phyloP scores from a whole-genome alignment of 306 rosid genomes.

The Boehmeria nivea region DNA sequence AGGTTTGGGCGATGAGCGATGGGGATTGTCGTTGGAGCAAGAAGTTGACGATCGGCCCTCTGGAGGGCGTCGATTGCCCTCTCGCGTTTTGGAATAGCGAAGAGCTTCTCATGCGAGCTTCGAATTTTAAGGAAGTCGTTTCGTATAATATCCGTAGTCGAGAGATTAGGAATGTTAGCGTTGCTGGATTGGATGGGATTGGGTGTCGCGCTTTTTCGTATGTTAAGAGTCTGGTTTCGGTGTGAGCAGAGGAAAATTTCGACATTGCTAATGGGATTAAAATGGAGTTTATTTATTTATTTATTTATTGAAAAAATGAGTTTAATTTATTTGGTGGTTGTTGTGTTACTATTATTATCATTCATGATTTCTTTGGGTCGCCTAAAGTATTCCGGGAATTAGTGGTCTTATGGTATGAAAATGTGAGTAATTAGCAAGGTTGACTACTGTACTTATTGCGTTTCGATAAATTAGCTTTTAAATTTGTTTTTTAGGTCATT shows the following conservation, averaged over 20 bases:
- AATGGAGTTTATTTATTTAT: too few species aligned
- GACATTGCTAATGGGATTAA: not conserved
- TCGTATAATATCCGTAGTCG: not conserved
- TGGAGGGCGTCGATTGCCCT: constrained; percentile 1
- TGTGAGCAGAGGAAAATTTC: not conserved
- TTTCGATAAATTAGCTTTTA: too few species aligned
- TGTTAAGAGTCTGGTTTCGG: constrained; percentile 8
- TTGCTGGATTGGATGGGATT: constrained; percentile 3
- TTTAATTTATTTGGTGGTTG: too few species aligned
- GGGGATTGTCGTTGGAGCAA: not conserved
- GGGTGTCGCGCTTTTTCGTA: constrained; percentile 3
- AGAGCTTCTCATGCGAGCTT: not conserved
- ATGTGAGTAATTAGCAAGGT: too few species aligned
- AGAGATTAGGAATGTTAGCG: not conserved
- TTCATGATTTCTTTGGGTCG: too few species aligned
- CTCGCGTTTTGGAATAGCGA: constrained; percentile 6
- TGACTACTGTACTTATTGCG: too few species aligned
- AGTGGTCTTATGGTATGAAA: too few species aligned
- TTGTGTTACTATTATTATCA: too few species aligned
- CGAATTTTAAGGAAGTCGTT: not conserved
- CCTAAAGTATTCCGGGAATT: too few species aligned
- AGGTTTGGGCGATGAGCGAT: not conserved
- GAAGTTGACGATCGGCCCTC: not conserved
- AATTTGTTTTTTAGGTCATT: too few species aligned
- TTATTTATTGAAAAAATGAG: too few species aligned